Conservation (phyloP, 441 rosid species). For the Lepidium campestre region DNA sequence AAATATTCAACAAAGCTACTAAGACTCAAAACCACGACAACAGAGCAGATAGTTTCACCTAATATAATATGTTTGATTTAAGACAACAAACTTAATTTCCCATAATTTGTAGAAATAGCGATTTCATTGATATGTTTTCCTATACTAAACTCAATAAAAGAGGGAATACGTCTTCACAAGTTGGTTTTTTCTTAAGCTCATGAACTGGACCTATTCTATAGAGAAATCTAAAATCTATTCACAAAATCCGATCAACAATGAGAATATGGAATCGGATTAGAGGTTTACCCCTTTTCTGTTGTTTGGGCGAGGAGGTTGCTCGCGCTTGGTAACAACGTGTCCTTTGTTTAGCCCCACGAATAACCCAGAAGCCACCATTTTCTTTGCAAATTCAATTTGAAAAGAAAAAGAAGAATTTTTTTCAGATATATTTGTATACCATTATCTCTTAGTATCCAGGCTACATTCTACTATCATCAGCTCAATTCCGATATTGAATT, state of each 20-base stretch:
- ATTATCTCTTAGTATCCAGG: background rate
- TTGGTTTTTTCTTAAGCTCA: background rate
- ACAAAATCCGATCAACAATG: background rate
- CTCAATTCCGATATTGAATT: background rate
- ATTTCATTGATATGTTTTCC: background rate
- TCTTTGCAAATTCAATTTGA: background rate
- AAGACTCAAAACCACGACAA: too few relatives aligned
- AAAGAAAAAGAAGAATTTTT: background rate
- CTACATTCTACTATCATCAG: background rate
- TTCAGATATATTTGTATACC: background rate
- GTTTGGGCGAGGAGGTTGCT: slow-evolving; percentile 34
- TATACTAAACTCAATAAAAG: background rate
- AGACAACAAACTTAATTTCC: background rate
- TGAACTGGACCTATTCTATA: background rate
- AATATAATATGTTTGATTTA: background rate
- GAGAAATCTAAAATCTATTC: background rate
- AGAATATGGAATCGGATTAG: background rate
- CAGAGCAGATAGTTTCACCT: too few relatives aligned
- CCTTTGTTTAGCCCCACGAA: slow-evolving; percentile 48
- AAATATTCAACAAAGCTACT: background rate
- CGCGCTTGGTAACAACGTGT: slow-evolving; percentile 37
- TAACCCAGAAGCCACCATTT: slow-evolving; percentile 36
- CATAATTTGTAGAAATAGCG: too few relatives aligned
- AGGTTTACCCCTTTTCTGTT: slow-evolving; percentile 32
- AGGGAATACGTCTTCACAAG: background rate